phyloP scores from a whole-genome alignment of 805 yeast genomes.

The Myxozyma geophila region DNA sequence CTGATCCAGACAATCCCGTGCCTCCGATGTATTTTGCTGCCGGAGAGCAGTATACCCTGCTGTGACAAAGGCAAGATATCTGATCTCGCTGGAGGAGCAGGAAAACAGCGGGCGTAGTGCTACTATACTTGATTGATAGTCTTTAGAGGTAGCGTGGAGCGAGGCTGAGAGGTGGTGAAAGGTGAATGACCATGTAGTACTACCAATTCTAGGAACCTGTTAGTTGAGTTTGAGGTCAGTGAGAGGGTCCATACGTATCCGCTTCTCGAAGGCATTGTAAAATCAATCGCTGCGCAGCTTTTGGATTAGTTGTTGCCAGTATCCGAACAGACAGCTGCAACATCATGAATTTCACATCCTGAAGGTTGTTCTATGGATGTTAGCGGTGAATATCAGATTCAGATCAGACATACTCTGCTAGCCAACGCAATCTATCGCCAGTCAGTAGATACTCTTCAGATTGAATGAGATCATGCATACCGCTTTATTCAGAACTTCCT shows the following conservation, averaged over 20 bases:
- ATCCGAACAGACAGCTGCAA: conserved; percentile 27
- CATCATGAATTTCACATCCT: conserved; percentile 32
- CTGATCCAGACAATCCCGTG: conserved; percentile 15
- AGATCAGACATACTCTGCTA: conserved; percentile 9
- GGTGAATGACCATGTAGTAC: conserved; percentile 24
- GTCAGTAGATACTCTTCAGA: neutral
- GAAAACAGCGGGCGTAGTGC: conserved; percentile 21
- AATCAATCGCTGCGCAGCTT: conserved; percentile 29
- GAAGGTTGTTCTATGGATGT: conserved; percentile 21
- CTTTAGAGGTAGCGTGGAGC: conserved; percentile 9
- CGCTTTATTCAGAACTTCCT: conserved; percentile 34
- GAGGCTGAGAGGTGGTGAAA: conserved; percentile 21
- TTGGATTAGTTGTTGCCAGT: conserved; percentile 17
- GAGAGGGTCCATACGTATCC: conserved; percentile 6
- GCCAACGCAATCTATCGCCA: conserved; percentile 26
- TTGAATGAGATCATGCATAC: conserved; percentile 2
- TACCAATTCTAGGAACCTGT: neutral
- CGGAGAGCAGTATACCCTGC: conserved; percentile 22
- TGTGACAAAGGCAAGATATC: conserved; percentile 16
- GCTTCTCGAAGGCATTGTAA: conserved; percentile 26
- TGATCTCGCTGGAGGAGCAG: conserved; percentile 29
- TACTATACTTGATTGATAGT: neutral
- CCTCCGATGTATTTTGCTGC: conserved; percentile 11
- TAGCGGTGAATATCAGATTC: neutral
- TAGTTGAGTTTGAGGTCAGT: neutral